Base-by-base conservation (phyloP, 1,139 yeast genomes). In the Lodderomyces oxycetoniae region DNA sequence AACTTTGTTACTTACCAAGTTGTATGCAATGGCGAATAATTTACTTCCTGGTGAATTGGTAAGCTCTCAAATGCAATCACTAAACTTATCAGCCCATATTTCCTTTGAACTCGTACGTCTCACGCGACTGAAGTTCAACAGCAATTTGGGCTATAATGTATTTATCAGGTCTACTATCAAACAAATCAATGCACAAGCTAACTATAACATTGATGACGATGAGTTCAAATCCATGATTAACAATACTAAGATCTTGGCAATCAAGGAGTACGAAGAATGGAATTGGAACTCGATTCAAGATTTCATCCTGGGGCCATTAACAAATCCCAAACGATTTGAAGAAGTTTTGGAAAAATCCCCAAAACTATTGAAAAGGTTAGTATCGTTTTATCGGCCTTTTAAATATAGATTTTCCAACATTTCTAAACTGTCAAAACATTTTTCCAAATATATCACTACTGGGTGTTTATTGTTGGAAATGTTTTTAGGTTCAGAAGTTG, bases 321-420 rank as follows among this genome's bases (percentile, higher is more conserved):
- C 76, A 37, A 82, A 78, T 46, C 82, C 87, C 0, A 74, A 68
- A 43, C 62, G 88, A 31, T 67, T 93, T 34, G 95, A 87, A 21
- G 98, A 91, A 41, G 64, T 84, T 0, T 66, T 79, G 26, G 82
- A 75, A 44, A 82, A 85, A 7, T 83, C 55, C 32, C 73, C 97
- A 0, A 89, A 88, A 49, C 87, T 91, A 48, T 70, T 89, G 55
- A 89, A 91, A 50, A 63, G 96, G 37, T 56, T 91, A 21, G 59
- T 89, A 49, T 84, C 95, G 3, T 93, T 91, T 53, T 91, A 80
- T 53, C 69, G 97, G 32, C 98, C 99, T 0, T 83, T 89, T 59
- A 88, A 91, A 55, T 79, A 80, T 49, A 62, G 96, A 38, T 91
- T 87, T 54, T 81, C 95, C 8, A 74, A 74, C 12, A 67, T 61